Conservation (phyloP, 768 basidiomycete genomes). For the Dictyophora rubrovolvata region DNA sequence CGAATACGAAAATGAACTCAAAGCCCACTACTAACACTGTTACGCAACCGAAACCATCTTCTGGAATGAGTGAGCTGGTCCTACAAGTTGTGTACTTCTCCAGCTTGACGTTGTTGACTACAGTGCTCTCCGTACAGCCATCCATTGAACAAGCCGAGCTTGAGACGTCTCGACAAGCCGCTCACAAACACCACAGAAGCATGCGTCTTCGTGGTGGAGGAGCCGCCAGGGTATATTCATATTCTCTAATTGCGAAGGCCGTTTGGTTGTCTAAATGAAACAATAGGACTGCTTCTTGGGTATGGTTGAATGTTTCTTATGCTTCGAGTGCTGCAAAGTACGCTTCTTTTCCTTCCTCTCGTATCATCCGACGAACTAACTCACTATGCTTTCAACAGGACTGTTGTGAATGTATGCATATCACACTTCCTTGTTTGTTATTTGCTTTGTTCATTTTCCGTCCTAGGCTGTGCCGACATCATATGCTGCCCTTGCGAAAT, state of each 20-base stretch:
- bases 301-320: constrained; percentile 7
- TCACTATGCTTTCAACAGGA: neutral
- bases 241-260: neutral
- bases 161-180: neutral
- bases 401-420: constrained; percentile 4
- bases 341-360: neutral
- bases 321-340: constrained; percentile 10
- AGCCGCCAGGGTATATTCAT: neutral
- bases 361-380: neutral
- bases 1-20: neutral
- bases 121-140: constrained; percentile 6
- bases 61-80: constrained; percentile 5
- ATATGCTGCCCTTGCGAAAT: constrained; percentile 10
- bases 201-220: constrained; percentile 9
- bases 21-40: neutral
- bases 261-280: neutral
- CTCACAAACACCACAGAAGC: neutral
- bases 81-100: neutral
- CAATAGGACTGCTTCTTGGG: constrained; percentile 7
- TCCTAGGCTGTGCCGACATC: constrained; percentile 7
- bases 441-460: neutral
- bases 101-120: neutral
- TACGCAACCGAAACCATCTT: constrained; percentile 6
- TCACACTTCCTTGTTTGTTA: neutral
- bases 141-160: constrained; percentile 9